Conservation (phyloP, 139 green algal species). For the Tetraselmis striata region DNA sequence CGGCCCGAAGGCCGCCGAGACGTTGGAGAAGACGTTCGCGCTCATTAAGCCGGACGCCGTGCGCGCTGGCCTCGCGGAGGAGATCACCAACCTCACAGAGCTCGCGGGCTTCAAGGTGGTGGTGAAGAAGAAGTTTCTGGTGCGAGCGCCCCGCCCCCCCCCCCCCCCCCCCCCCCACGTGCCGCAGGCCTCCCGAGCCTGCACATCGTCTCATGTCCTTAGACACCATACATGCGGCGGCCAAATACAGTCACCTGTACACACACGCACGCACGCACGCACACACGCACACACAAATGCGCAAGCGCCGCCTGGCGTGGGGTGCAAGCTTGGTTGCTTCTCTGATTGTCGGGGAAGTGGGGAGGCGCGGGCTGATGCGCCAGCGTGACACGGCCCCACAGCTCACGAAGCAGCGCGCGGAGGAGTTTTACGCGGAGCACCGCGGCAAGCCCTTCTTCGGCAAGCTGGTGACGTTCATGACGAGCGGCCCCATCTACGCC, state of each 20-base stretch:
- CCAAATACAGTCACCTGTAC: background rate
- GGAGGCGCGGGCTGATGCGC: no score
- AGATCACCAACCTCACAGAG: conserved; percentile 70
- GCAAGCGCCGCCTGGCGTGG: no score
- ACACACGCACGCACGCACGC: background rate
- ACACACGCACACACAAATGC: background rate
- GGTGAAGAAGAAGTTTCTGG: conserved; percentile 48
- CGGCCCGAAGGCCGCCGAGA: background rate
- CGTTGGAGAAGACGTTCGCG: conserved; percentile 48
- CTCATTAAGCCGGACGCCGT: conserved; percentile 76
- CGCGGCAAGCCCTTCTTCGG: conserved; percentile 66
- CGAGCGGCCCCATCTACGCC: conserved; percentile 61
- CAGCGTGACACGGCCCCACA: no score
- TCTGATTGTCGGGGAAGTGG: background rate
- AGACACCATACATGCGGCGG: background rate
- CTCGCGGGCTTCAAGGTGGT: conserved; percentile 65
- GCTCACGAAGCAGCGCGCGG: conserved; percentile 43
- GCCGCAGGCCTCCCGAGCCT: no score
- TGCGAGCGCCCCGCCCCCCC: conserved; percentile 5
- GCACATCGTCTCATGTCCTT: no score
- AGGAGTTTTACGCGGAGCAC: conserved; percentile 82
- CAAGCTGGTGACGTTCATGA: conserved; percentile 71
- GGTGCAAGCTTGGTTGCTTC: background rate
- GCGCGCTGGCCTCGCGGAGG: conserved; percentile 31
- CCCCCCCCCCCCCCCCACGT: no score